Percentiles rank a stretch among this genome's conserved stretches.
Conservation (phyloP, 2,329 filamentous ascomycete species). For the Trichoderma sp. region DNA sequence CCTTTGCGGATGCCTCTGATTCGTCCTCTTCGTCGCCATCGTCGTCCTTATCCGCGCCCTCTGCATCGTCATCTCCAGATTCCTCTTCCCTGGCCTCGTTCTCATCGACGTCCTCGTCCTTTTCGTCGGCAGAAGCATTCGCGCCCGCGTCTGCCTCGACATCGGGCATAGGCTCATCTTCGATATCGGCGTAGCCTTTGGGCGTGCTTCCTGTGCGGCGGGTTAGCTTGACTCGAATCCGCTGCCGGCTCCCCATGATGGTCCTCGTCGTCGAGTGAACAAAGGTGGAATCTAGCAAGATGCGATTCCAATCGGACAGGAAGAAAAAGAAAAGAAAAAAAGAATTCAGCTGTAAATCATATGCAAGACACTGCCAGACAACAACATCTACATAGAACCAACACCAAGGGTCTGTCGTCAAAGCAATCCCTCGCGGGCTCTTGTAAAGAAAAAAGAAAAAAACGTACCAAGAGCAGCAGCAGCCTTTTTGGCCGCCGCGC, state of each 20-base stretch:
- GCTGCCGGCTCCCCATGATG: slow-evolving; percentile 31
- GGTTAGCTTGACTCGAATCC: slow-evolving; percentile 36
- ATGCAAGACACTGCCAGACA: background rate
- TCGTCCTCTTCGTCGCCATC: slow-evolving; percentile 39
- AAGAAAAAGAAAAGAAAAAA: background rate
- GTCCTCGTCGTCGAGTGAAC: background rate
- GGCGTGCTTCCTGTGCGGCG: slow-evolving; percentile 42
- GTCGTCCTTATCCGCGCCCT: slow-evolving; percentile 53
- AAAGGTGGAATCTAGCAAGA: too few relatives aligned
- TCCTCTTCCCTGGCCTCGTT: slow-evolving; percentile 48
- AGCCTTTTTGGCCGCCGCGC: slow-evolving; percentile 53
- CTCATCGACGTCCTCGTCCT: slow-evolving; percentile 36
- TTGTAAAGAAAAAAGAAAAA: slow-evolving; percentile 2
- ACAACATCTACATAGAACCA: background rate
- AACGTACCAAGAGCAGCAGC: slow-evolving; percentile 52
- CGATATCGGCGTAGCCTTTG: slow-evolving; percentile 41
- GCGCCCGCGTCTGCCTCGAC: slow-evolving; percentile 25
- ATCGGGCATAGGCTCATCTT: slow-evolving; percentile 42
- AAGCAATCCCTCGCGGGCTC: background rate
- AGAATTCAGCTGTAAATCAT: background rate
- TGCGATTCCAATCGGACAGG: background rate
- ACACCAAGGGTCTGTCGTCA: background rate
- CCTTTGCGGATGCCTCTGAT: slow-evolving; percentile 46
- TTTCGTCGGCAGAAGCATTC: slow-evolving; percentile 23
- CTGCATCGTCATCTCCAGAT: slow-evolving; percentile 24